Conservation (phyloP, 768 basidiomycete genomes). For the Boletellus emodensis region DNA sequence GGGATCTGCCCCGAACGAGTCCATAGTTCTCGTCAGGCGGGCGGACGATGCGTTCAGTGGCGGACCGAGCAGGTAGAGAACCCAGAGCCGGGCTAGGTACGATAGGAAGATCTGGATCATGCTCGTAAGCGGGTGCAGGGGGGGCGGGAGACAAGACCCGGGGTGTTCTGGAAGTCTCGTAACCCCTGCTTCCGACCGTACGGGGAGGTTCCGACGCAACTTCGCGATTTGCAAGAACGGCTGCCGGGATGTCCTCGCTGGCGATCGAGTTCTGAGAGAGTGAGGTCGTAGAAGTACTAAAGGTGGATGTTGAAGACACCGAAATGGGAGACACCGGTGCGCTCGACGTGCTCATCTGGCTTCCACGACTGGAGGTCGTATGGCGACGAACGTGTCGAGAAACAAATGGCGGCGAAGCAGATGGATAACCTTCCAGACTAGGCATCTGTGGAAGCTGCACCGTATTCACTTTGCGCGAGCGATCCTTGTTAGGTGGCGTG, state of each 20-base stretch:
- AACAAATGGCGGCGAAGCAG: constrained; percentile 34
- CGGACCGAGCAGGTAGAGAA: constrained; percentile 27
- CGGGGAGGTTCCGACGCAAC: constrained; percentile 24
- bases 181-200: constrained; percentile 8
- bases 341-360: constrained; percentile 28
- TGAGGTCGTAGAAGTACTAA: constrained; percentile 19
- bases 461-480: constrained; percentile 23
- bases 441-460: constrained; percentile 22
- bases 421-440: constrained; percentile 15
- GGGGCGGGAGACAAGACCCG: constrained; percentile 26
- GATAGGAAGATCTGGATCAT: constrained; percentile 27
- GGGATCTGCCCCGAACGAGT: constrained; percentile 29
- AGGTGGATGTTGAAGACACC: constrained; percentile 25
- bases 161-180: constrained; percentile 20
- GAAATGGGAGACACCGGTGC: constrained; percentile 33
- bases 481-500: constrained; percentile 13
- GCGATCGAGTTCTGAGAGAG: constrained; percentile 15
- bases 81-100: constrained; percentile 13
- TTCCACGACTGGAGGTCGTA: constrained; percentile 30
- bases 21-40: constrained; percentile 25
- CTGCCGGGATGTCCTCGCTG: constrained; percentile 17
- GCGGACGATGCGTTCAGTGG: constrained; percentile 32
- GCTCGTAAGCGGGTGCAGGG: constrained; percentile 18
- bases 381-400: constrained; percentile 32
- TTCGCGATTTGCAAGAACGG: constrained; percentile 15